A percentile compares a stretch with the other conserved stretches of the same genome.
These are phyloP conservation scores for Wickerhamomyces bisporus DNA, from an alignment of 805 yeast species.

Conservation along the genomic window DNA sequence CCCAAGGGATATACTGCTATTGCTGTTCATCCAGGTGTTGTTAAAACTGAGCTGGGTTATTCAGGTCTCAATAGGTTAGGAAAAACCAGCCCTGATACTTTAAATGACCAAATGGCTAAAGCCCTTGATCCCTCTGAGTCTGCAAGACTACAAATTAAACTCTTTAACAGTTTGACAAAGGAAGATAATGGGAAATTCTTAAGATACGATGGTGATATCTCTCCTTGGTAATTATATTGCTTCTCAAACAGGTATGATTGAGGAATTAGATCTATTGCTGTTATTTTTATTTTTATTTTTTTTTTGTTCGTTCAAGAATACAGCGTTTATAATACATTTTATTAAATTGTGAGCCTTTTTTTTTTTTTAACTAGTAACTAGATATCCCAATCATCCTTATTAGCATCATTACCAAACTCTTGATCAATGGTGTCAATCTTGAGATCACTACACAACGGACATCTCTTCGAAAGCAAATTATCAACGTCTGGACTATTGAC, in stretches of 20 bases:
- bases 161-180: slow-evolving; percentile 17
- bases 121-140: too few relatives aligned
- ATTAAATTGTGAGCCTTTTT: too few relatives aligned
- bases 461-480: slow-evolving; percentile 51
- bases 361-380: not conserved
- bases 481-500: slow-evolving; percentile 47
- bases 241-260: too few relatives aligned
- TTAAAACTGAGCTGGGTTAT: slow-evolving; percentile 29
- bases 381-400: slow-evolving; percentile 43
- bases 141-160: slow-evolving; percentile 15
- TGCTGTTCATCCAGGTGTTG: slow-evolving; percentile 35
- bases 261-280: not conserved
- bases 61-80: too few relatives aligned
- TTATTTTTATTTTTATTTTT: too few relatives aligned
- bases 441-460: slow-evolving; percentile 73
- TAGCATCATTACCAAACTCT: slow-evolving; percentile 42
- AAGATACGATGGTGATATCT: slow-evolving; percentile 18
- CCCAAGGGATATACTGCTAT: slow-evolving; percentile 25
- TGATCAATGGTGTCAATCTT: slow-evolving; percentile 67
- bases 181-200: slow-evolving; percentile 26
- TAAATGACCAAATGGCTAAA: too few relatives aligned
- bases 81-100: too few relatives aligned
- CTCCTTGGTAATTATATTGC: too few relatives aligned
- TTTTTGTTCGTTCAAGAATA: too few relatives aligned
- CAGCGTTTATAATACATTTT: too few relatives aligned